A percentile compares a stretch with the other conserved stretches of the same genome.
Conservation (phyloP, 2,329 filamentous ascomycete species). For the Bipolaris victoriae region DNA sequence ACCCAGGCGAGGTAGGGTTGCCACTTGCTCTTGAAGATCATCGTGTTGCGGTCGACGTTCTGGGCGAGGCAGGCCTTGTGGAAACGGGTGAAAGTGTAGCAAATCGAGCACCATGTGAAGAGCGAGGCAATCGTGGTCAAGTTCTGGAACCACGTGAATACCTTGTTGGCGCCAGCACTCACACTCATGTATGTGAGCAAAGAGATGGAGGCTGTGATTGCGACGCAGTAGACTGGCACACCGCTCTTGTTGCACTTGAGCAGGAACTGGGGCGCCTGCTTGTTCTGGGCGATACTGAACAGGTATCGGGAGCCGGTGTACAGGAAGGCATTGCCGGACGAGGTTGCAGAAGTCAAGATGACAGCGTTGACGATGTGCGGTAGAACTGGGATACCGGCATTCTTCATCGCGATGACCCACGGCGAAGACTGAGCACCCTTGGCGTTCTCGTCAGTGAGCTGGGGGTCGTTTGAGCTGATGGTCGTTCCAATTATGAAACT, state of each 20-base stretch:
- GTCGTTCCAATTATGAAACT: constrained; percentile 65
- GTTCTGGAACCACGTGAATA: constrained; percentile 74
- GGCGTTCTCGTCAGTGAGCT: constrained; percentile 55
- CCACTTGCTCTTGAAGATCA: constrained; percentile 58
- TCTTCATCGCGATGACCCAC: constrained; percentile 69
- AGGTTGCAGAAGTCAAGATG: constrained; percentile 74
- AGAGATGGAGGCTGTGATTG: constrained; percentile 50
- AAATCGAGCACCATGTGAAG: constrained; percentile 62
- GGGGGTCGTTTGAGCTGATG: constrained; percentile 61
- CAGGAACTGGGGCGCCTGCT: constrained; percentile 60
- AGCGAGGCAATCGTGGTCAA: constrained; percentile 65
- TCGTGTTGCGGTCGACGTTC: constrained; percentile 59
- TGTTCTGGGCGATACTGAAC: constrained; percentile 57
- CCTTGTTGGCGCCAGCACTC: constrained; percentile 51
- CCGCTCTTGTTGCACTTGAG: constrained; percentile 55
- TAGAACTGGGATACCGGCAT: constrained; percentile 70
- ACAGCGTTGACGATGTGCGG: constrained; percentile 78
- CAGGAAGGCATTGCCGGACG: constrained; percentile 71
- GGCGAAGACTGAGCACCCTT: constrained; percentile 46
- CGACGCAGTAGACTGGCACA: constrained; percentile 51
- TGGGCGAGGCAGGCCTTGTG: constrained; percentile 54
- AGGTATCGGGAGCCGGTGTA: constrained; percentile 61
- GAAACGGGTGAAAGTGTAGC: constrained; percentile 65
- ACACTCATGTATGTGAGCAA: constrained; percentile 59
- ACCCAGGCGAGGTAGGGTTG: constrained; percentile 64